A percentile compares a stretch with the other conserved stretches of the same genome.
Evolutionary conservation across 2,329 filamentous ascomycete species (phyloP).

Genomic region (Fusarium chuoi): DNA sequence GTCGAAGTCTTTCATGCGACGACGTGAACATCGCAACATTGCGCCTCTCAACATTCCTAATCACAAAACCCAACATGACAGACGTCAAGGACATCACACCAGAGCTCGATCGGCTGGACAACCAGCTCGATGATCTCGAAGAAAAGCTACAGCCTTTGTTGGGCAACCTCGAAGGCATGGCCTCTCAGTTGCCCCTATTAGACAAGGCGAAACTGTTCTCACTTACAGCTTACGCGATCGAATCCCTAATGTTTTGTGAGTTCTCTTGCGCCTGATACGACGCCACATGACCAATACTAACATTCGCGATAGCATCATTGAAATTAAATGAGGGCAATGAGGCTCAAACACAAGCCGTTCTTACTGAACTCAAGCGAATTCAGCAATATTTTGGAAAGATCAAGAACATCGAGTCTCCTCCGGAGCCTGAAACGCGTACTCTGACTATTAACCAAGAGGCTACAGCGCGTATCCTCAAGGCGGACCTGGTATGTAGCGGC

Average conservation of each 20-base stretch:
- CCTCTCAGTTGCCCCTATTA: slow-evolving; percentile 85
- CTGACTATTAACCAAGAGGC: slow-evolving; percentile 77
- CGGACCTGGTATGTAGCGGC: slow-evolving; percentile 72
- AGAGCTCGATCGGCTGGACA: slow-evolving; percentile 78
- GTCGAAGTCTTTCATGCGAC: slow-evolving; percentile 36
- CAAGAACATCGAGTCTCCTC: slow-evolving; percentile 74
- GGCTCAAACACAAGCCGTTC: slow-evolving; percentile 86
- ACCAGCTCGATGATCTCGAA: slow-evolving; percentile 82
- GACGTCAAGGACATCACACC: slow-evolving; percentile 68
- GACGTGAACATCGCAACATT: slow-evolving; percentile 22
- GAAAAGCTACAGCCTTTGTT: slow-evolving; percentile 79
- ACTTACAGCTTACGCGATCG: slow-evolving; percentile 87
- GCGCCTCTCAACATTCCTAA: slow-evolving; percentile 1
- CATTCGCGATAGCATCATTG: slow-evolving; percentile 66
- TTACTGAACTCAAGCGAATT: slow-evolving; percentile 84
- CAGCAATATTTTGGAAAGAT: slow-evolving; percentile 95
- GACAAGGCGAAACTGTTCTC: slow-evolving; percentile 95
- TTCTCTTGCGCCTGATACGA: neutral
- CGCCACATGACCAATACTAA: neutral
- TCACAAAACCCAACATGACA: slow-evolving; percentile 46
- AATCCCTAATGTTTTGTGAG: slow-evolving; percentile 87
- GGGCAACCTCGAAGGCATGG: slow-evolving; percentile 70
- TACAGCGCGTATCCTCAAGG: slow-evolving; percentile 82
- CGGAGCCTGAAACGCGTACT: slow-evolving; percentile 57
- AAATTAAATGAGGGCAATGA: slow-evolving; percentile 78